These are phyloP conservation scores for Dendrocalamus sinicus DNA, from an alignment of 176 grass and related monocot genomes.

Conservation along the genomic window DNA sequence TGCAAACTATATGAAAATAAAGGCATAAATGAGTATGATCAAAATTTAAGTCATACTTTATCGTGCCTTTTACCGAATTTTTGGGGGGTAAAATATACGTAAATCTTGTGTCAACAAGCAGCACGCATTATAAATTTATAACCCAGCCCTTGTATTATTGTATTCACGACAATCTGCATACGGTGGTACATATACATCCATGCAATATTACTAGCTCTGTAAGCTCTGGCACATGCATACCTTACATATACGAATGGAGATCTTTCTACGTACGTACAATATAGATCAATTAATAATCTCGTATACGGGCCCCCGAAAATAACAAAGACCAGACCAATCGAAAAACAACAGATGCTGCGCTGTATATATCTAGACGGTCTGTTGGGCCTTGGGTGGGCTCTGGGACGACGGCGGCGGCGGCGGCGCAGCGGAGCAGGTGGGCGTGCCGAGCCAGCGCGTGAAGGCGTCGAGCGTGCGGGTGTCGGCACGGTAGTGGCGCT, in stretches of 20 bases:
- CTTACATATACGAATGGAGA: not conserved
- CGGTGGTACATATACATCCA: not conserved
- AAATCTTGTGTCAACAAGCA: no score
- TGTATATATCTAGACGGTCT: not conserved
- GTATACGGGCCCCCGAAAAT: not conserved
- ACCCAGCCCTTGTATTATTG: not conserved
- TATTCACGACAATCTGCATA: not conserved
- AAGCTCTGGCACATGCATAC: not conserved
- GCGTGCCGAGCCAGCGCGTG: constrained; percentile 48
- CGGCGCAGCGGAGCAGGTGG: not conserved
- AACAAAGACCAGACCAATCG: not conserved
- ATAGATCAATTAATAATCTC: not conserved
- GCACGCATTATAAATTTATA: not conserved
- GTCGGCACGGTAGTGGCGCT: constrained; percentile 76
- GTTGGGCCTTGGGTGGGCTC: not conserved
- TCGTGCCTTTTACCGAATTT: no score
- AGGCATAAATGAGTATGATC: no score
- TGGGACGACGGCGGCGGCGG: not conserved
- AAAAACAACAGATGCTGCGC: not conserved
- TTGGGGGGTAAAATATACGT: no score
- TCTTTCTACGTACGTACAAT: not conserved
- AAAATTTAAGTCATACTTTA: no score
- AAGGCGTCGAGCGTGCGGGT: constrained; percentile 68
- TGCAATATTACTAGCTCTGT: not conserved
- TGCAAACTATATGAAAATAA: no score